phyloP scores from a whole-genome alignment of 2,329 filamentous ascomycete genomes.

The Huntiella savannae region DNA sequence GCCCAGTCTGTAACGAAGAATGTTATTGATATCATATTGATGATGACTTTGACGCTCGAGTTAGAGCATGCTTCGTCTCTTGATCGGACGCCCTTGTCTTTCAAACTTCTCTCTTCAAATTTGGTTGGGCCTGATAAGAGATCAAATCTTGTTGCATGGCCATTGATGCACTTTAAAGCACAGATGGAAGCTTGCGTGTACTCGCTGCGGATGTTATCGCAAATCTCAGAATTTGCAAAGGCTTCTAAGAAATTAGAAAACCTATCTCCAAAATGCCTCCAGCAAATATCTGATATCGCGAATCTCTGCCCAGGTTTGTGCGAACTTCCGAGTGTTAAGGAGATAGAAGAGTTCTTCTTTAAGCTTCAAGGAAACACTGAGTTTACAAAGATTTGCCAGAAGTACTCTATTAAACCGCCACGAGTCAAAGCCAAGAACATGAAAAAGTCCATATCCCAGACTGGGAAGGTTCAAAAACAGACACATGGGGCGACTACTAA shows the following conservation, averaged over 20 bases:
- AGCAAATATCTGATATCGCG: not conserved
- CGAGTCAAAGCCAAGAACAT: not conserved
- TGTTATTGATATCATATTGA: not conserved
- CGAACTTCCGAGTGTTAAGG: not conserved
- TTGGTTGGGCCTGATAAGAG: conserved; percentile 14
- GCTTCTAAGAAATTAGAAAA: not conserved
- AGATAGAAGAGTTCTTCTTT: conserved; percentile 1
- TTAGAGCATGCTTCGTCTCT: conserved; percentile 13
- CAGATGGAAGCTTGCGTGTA: conserved; percentile 37
- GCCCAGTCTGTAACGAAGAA: not conserved
- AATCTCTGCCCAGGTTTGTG: not conserved
- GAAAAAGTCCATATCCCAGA: not conserved
- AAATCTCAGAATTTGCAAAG: conserved; percentile 15
- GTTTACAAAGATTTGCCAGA: conserved; percentile 1
- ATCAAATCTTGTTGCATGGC: conserved; percentile 27
- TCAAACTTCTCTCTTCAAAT: conserved; percentile 6
- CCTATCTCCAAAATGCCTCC: not conserved
- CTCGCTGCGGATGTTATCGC: conserved; percentile 21
- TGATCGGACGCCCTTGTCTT: conserved; percentile 14
- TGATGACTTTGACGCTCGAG: conserved; percentile 11
- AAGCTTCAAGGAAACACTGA: not conserved
- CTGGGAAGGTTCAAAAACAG: not conserved
- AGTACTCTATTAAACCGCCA: conserved; percentile 2
- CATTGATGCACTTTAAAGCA: conserved; percentile 39
- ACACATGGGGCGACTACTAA: too few species aligned